Evolutionary conservation across 2,329 filamentous ascomycete genomes (phyloP), one percentile per base, ranked within the genome.

Genomic region (Colletotrichum caudatum): DNA sequence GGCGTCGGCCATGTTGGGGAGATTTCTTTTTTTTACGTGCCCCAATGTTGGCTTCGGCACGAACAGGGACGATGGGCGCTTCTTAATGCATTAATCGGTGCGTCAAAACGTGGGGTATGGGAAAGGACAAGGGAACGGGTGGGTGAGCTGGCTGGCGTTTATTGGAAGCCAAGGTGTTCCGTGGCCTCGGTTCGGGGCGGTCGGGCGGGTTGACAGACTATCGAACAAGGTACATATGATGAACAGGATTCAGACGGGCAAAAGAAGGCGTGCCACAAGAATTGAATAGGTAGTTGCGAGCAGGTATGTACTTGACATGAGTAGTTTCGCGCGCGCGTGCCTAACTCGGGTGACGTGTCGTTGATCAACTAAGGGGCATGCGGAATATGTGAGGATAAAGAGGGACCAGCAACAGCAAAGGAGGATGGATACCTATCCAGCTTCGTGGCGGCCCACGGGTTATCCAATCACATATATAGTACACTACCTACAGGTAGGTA

Each of bases 171-270:
- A 64, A 29, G 37, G 50, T 56, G 54, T 35, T 51, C 29, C 11
- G 35, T 8, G 39, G 23, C 37, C 39, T n/a, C 9, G 6, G 37
- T 61, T 33, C 20, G 46, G 58, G 46, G 54, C 54, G 35, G 46
- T 46, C 54, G 35, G 29, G 29, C 29, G 29, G 59, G 53, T 58
- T 50, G 33, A 62, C n/a, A 68, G 51, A 62, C 16, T 29, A 69
- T 50, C 37, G n/a, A 33, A 54, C 33, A 54, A 54, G 29, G 65
- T 71, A 71, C 67, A 71, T 69, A 69, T 71, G 54, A 71, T 54
- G 65, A 60, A 51, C 48, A 64, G 65, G 59, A 64, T 50, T 16
- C 29, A 12, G 51, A 37, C 58, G 29, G 58, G 35, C 29, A 5
- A 46, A 44, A 29, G 53, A 46, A 44, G n/a, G 53, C 37, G 51